A percentile compares a stretch with the other conserved stretches of the same genome.
Conservation (phyloP, 2,329 filamentous ascomycete genomes). For the Phaeosphaeria sp. region DNA sequence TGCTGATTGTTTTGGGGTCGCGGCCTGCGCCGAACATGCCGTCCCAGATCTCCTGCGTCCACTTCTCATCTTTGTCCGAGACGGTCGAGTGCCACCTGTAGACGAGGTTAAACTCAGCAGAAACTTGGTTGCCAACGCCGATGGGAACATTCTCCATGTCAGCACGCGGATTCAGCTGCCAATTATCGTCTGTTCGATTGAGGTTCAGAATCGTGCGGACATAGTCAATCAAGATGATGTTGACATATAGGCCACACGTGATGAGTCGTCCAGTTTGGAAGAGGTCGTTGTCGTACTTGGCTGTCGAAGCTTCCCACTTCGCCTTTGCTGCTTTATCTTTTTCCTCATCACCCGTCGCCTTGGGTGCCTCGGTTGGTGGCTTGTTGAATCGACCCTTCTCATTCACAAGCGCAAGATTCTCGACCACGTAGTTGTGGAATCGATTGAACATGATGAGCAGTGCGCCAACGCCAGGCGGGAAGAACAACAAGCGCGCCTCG, state of each 20-base stretch:
- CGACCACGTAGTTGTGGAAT: slow-evolving; percentile 87
- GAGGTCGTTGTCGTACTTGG: slow-evolving; percentile 54
- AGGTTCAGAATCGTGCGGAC: slow-evolving; percentile 63
- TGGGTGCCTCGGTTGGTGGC: slow-evolving; percentile 53
- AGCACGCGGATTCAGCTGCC: slow-evolving; percentile 79
- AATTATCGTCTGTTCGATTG: slow-evolving; percentile 74
- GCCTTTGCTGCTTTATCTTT: slow-evolving; percentile 22
- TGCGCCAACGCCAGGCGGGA: slow-evolving; percentile 72
- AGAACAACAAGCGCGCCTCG: slow-evolving; percentile 68
- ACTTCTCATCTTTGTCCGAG: slow-evolving; percentile 75
- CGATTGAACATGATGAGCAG: slow-evolving; percentile 71
- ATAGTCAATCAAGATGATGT: slow-evolving; percentile 61
- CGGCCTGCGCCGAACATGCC: slow-evolving; percentile 53
- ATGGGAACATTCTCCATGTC: slow-evolving; percentile 70
- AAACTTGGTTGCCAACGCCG: slow-evolving; percentile 82
- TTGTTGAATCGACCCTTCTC: slow-evolving; percentile 79
- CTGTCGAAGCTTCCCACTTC: slow-evolving; percentile 41
- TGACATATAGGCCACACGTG: slow-evolving; percentile 61
- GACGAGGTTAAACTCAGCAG: slow-evolving; percentile 86
- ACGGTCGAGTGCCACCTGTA: slow-evolving; percentile 90
- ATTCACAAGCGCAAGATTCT: slow-evolving; percentile 83
- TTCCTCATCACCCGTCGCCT: slow-evolving; percentile 52
- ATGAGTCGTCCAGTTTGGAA: slow-evolving; percentile 61
- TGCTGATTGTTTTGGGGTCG: slow-evolving; percentile 61
- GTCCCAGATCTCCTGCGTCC: slow-evolving; percentile 69